phyloP scores from a whole-genome alignment of 148 eudicot genomes.

The Talinum fruticosum region DNA sequence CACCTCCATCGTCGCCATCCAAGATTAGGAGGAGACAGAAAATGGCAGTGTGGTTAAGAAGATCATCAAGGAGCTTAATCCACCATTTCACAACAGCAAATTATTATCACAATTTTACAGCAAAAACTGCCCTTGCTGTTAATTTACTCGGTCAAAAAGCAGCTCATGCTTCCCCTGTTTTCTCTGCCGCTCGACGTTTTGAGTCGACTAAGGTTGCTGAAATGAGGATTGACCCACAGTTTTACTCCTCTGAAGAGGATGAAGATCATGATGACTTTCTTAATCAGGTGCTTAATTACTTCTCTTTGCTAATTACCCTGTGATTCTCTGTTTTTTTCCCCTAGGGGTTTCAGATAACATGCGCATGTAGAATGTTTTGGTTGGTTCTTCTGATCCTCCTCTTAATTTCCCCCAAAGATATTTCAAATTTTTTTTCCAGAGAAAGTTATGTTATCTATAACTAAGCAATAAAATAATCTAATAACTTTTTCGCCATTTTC shows the following conservation, averaged over 20 bases:
- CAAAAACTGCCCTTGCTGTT: neutral
- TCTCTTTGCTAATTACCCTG: neutral
- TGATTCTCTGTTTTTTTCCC: neutral
- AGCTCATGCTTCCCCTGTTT: neutral
- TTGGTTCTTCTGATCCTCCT: too few species aligned
- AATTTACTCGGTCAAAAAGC: neutral
- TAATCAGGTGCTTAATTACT: neutral
- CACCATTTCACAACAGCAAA: neutral
- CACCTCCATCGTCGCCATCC: neutral
- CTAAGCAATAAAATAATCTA: neutral
- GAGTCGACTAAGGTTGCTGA: neutral
- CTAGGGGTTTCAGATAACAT: neutral
- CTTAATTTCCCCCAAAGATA: too few species aligned
- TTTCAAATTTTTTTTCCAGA: too few species aligned
- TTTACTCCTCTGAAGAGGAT: neutral
- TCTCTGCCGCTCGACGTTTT: neutral
- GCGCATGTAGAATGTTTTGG: neutral
- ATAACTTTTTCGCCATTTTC: neutral
- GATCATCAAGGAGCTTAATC: slow-evolving; percentile 1
- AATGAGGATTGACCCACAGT: slow-evolving; percentile 1
- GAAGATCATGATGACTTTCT: neutral
- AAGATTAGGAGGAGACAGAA: too few species aligned
- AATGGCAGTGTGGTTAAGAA: slow-evolving; percentile 2
- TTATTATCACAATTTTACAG: neutral
- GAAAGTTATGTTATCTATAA: neutral